Conservation (phyloP, 495 filamentous ascomycete genomes). For the Lentithecium fluviatile region DNA sequence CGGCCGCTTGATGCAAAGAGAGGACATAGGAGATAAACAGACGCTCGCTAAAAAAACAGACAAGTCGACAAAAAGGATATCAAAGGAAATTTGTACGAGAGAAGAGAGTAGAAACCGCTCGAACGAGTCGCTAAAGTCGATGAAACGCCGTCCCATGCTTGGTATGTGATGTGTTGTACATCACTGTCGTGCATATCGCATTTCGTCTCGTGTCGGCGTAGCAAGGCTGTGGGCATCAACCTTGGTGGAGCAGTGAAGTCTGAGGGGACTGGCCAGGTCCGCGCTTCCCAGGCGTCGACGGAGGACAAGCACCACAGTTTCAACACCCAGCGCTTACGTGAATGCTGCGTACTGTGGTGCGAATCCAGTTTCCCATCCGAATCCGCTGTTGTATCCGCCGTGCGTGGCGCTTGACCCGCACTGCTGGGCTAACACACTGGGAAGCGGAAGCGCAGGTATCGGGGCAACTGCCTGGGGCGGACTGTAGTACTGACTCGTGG, state of each 20-base stretch:
- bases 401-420: slow-evolving; percentile 69
- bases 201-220: slow-evolving; percentile 42
- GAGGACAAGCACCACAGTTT: slow-evolving; percentile 17
- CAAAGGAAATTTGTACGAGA: slow-evolving; percentile 39
- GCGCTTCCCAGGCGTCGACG: slow-evolving; percentile 32
- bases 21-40: slow-evolving; percentile 22
- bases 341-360: slow-evolving; percentile 59
- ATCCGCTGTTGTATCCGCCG: slow-evolving; percentile 68
- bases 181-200: slow-evolving; percentile 44
- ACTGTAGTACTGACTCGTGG: slow-evolving; percentile 66
- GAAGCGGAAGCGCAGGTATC: slow-evolving; percentile 75
- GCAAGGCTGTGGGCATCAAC: slow-evolving; percentile 35
- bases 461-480: slow-evolving; percentile 57
- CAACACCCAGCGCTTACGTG: slow-evolving; percentile 45
- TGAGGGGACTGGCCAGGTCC: slow-evolving; percentile 32
- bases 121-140: slow-evolving; percentile 31
- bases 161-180: slow-evolving; percentile 29
- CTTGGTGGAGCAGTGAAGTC: slow-evolving; percentile 27
- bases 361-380: slow-evolving; percentile 71
- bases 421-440: slow-evolving; percentile 81
- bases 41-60: slow-evolving; percentile 39
- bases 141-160: slow-evolving; percentile 37
- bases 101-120: slow-evolving; percentile 23
- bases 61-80: slow-evolving; percentile 32
- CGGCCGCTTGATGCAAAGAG: slow-evolving; percentile 36